These are phyloP conservation scores for Penicillium diatomitis DNA, from an alignment of 495 filamentous ascomycete genomes.

Conservation along the genomic window DNA sequence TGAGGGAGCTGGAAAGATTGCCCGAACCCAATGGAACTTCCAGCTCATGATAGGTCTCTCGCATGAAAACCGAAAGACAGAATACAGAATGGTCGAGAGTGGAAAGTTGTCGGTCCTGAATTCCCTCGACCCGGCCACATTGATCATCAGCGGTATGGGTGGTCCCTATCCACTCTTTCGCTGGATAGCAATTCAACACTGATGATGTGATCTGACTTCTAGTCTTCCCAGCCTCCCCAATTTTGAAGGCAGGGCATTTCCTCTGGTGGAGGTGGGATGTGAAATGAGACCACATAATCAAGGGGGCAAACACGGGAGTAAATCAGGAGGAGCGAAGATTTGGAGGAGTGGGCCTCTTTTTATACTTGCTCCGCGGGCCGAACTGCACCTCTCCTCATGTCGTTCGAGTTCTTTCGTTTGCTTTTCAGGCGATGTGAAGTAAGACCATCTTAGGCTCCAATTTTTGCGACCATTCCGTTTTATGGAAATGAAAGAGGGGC, in stretches of 20 bases:
- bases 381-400: slow-evolving; percentile 4
- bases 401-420: background rate
- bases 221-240: slow-evolving; percentile 31
- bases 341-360: slow-evolving; percentile 12
- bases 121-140: background rate
- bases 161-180: background rate
- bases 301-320: slow-evolving; percentile 1
- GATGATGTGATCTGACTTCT: slow-evolving; percentile 9
- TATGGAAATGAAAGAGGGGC: slow-evolving; percentile 2
- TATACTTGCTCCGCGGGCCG: slow-evolving; percentile 9
- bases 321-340: slow-evolving; percentile 2
- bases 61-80: too few relatives aligned
- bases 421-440: background rate
- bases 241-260: slow-evolving; percentile 6
- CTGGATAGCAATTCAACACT: slow-evolving; percentile 12
- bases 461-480: slow-evolving; percentile 11
- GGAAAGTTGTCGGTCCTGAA: background rate
- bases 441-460: slow-evolving; percentile 1
- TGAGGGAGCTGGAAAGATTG: too few relatives aligned
- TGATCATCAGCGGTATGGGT: too few relatives aligned
- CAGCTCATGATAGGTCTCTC: too few relatives aligned
- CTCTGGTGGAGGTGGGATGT: background rate
- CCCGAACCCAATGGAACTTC: too few relatives aligned
- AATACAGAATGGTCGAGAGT: too few relatives aligned
- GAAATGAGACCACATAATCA: slow-evolving; percentile 2